phyloP scores from a whole-genome alignment of 2,329 filamentous ascomycete genomes.

The Ustulina deusta region DNA sequence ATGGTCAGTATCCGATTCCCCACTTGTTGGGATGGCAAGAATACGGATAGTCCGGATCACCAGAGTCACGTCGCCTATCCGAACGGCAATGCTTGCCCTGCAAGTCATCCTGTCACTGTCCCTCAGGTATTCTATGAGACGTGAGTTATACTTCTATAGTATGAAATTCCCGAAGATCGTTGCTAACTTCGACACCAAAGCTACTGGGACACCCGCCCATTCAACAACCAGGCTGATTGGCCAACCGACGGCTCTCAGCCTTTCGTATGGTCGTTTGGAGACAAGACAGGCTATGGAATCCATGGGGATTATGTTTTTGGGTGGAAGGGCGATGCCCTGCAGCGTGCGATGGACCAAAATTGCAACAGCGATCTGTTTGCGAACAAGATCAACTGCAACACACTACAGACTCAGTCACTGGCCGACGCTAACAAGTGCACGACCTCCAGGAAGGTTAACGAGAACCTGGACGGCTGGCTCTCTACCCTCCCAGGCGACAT shows the following conservation, averaged over 20 bases:
- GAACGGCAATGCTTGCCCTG: slow-evolving; percentile 48
- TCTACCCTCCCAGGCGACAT: slow-evolving; percentile 46
- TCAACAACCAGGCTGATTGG: slow-evolving; percentile 53
- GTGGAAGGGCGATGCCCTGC: slow-evolving; percentile 56
- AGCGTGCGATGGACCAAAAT: slow-evolving; percentile 52
- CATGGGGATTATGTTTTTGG: slow-evolving; percentile 58
- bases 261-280: slow-evolving; percentile 51
- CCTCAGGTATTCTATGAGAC: slow-evolving; percentile 58
- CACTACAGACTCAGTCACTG: slow-evolving; percentile 47
- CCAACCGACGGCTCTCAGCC: slow-evolving; percentile 52
- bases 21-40: slow-evolving; percentile 50
- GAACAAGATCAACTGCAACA: slow-evolving; percentile 49
- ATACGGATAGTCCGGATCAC: slow-evolving; percentile 49
- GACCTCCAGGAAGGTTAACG: slow-evolving; percentile 46
- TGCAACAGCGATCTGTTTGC: slow-evolving; percentile 52
- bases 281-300: slow-evolving; percentile 51
- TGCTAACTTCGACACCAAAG: slow-evolving; percentile 40
- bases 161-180: no score
- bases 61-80: slow-evolving; percentile 51
- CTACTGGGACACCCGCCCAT: slow-evolving; percentile 54
- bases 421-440: slow-evolving; percentile 52
- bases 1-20: slow-evolving; percentile 46
- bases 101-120: slow-evolving; percentile 49
- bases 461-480: slow-evolving; percentile 53
- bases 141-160: slow-evolving; percentile 19